These are phyloP conservation scores for Amanita pseudoporphyria DNA, from an alignment of 768 basidiomycete genomes.

Conservation along the genomic window DNA sequence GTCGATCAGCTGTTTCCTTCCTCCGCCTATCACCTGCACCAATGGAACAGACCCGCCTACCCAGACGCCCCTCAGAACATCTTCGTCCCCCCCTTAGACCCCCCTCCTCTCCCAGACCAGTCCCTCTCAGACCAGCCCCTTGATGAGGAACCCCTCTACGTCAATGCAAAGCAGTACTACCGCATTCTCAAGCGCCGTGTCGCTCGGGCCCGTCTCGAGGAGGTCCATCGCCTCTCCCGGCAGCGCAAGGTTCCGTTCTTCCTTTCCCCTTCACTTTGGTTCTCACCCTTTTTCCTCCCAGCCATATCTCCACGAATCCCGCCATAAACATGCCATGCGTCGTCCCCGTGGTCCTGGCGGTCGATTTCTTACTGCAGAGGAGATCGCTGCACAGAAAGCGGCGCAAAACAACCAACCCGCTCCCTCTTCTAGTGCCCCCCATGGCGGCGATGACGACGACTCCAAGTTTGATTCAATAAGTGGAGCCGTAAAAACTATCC, in stretches of 20 bases:
- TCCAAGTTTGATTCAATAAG: conserved; percentile 13
- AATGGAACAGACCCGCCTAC: conserved; percentile 5
- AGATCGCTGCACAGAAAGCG: conserved; percentile 77
- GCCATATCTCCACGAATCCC: conserved; percentile 98
- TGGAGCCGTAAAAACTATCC: conserved; percentile 13
- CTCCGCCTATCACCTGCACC: conserved; percentile 36
- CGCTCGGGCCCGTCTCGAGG: conserved; percentile 85
- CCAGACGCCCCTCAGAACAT: conserved; percentile 5
- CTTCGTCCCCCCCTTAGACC: conserved; percentile 15
- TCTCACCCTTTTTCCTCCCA: conserved; percentile 21
- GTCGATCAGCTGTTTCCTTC: conserved; percentile 48
- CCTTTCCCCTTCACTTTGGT: conserved; percentile 1
- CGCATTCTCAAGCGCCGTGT: conserved; percentile 94
- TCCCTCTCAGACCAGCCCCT: conserved; percentile 30
- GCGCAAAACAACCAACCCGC: conserved; percentile 25
- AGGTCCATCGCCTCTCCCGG: conserved; percentile 84
- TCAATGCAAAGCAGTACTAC: conserved; percentile 99
- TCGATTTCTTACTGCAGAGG: conserved; percentile 93
- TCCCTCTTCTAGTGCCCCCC: conserved; percentile 18
- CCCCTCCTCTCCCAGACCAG: conserved; percentile 10
- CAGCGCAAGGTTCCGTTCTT: conserved; percentile 73
- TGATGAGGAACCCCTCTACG: conserved; percentile 97
- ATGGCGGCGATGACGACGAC: conserved; percentile 35
- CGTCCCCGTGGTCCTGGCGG: conserved; percentile 96
- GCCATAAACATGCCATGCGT: conserved; percentile 97